Evolutionary conservation across 2,329 filamentous ascomycete genomes (phyloP), one percentile per base, ranked within the genome.

Genomic region (Paramyrothecium sp.): DNA sequence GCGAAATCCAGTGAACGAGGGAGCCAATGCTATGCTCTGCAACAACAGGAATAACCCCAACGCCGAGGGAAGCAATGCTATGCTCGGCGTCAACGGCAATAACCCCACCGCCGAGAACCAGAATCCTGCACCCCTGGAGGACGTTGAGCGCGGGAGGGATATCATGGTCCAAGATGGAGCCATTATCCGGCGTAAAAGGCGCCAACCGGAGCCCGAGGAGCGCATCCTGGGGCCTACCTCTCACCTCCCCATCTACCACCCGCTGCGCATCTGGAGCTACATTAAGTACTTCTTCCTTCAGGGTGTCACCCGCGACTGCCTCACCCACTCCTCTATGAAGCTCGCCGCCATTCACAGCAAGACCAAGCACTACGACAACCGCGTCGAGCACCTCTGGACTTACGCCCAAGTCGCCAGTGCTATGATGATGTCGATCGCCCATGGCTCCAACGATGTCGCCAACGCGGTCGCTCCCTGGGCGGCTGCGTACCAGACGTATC

Each of bases 351-450:
- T 48, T 21, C 26, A 21, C n/a, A 54, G 52, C 30, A 54, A n/a
- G 12, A 21, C 46, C 33, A 41, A 20, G 4, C 34, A 54, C 19
- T 79, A 78, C 58, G 77, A 78, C 61, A 74, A 75, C 57, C 68
- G 71, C 7, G 74, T 78, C 20, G 78, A 80, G 61, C 75, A 80
- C 65, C 67, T 77, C 56, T 80, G 73, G 72, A 77, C 76, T 2
- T 79, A 71, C 63, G 71, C 67, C 56, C 74, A 76, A 62, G 70
- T 76, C 10, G 62, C 67, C 55, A 69, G 68, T 3, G 72, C 74
- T 49, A 70, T 73, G 59, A 70, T 19, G 12, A 19, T 19, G n/a
- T 48, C 46, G 11, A 16, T 48, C 60, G 70, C 73, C 3, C 75
- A 78, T 65, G 75, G 75, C 33, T 69, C 72, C 44, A 77, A 77